Conservation (phyloP, 1,284 basidiomycete genomes). For the Heterobasidion annosum region DNA sequence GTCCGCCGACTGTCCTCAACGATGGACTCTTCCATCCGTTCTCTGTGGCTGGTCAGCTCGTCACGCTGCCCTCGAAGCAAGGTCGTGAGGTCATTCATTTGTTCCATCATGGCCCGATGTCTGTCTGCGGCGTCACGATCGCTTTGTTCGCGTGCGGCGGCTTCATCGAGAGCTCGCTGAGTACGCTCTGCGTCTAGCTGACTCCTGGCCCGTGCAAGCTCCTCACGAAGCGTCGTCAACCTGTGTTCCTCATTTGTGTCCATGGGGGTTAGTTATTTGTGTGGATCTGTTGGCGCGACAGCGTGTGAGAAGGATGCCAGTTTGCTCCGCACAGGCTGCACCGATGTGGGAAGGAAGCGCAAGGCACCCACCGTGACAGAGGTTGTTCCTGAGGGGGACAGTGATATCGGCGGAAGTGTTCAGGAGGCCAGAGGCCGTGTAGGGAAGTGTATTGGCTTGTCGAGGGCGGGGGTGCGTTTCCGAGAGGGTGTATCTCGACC, state of each 20-base stretch:
- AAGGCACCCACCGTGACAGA: not conserved
- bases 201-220: slow-evolving; percentile 7
- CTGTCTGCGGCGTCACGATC: not conserved
- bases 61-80: slow-evolving; percentile 3
- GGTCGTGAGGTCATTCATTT: slow-evolving; percentile 7
- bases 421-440: not conserved
- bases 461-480: not conserved
- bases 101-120: slow-evolving; percentile 7
- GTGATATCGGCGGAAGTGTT: not conserved
- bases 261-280: not conserved
- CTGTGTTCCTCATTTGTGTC: not conserved
- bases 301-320: not conserved
- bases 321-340: not conserved
- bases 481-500: not conserved
- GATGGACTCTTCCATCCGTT: slow-evolving; percentile 3
- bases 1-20: slow-evolving; percentile 5
- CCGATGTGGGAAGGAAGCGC: not conserved
- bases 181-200: slow-evolving; percentile 4
- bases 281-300: not conserved
- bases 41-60: slow-evolving; percentile 3
- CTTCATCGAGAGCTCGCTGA: not conserved
- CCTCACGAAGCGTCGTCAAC: not conserved
- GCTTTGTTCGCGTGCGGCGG: not conserved
- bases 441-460: too few relatives aligned
- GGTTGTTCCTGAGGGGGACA: not conserved